phyloP scores from a whole-genome alignment of 352 stramenopile species.

The Pythium aquatile region DNA sequence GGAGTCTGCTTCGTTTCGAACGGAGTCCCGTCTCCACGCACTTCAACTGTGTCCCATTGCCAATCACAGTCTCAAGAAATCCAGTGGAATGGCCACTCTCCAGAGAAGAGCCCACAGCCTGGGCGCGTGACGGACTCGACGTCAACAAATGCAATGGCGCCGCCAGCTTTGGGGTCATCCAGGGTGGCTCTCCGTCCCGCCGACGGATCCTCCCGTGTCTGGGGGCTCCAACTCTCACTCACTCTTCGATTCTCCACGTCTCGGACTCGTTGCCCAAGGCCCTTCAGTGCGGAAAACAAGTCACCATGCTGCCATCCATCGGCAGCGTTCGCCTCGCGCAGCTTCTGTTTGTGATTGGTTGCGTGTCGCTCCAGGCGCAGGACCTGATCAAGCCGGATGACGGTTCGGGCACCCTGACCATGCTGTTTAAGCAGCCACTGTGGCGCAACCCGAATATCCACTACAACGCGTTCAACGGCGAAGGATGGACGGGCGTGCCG shows the following conservation, averaged over 20 bases:
- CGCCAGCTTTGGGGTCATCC: not conserved
- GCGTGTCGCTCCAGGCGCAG: slow-evolving; percentile 20
- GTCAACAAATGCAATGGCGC: not conserved
- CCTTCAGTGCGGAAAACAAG: not conserved
- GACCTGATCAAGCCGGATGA: slow-evolving; percentile 26
- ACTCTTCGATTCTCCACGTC: slow-evolving; percentile 22
- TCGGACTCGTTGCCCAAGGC: not conserved
- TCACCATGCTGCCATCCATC: slow-evolving; percentile 21
- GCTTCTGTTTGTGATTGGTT: slow-evolving; percentile 22
- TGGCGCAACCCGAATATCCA: slow-evolving; percentile 32
- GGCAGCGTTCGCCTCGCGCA: slow-evolving; percentile 23
- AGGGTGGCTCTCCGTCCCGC: not conserved
- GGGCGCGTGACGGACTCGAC: not conserved
- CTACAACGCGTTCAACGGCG: slow-evolving; percentile 26
- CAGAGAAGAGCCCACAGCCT: not conserved
- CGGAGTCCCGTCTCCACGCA: slow-evolving; percentile 4
- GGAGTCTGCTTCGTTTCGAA: slow-evolving; percentile 3
- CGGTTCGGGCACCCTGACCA: slow-evolving; percentile 25
- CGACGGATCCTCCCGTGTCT: not conserved
- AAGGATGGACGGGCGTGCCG: slow-evolving; percentile 25
- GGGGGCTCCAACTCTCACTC: not conserved
- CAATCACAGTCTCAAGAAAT: slow-evolving; percentile 22
- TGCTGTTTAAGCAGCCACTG: slow-evolving; percentile 27
- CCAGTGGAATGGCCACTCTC: slow-evolving; percentile 25
- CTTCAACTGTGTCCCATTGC: slow-evolving; percentile 4